Percentiles rank a stretch among this genome's conserved stretches.
phyloP scores from a whole-genome alignment of 2,329 filamentous ascomycete species.

The Trichoderma aggressivum region DNA sequence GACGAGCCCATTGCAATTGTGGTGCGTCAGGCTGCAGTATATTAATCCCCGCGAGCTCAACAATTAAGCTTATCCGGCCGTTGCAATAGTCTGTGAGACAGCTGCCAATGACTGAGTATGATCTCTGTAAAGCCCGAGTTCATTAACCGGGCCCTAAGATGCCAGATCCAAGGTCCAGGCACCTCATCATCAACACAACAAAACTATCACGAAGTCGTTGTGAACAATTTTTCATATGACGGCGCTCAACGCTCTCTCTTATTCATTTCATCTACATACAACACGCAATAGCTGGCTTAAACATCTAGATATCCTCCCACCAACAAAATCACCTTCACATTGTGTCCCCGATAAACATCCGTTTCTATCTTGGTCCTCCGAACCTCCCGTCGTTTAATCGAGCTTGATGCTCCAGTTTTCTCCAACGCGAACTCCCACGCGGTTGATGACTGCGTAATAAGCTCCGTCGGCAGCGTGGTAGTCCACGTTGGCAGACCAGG shows the following conservation, averaged over 20 bases:
- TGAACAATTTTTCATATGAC: background rate
- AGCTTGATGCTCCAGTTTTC: conserved; percentile 51
- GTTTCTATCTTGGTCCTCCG: background rate
- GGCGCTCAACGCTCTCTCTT: conserved; percentile 8
- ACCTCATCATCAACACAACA: background rate
- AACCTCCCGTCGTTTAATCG: background rate
- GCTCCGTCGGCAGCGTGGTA: conserved; percentile 52
- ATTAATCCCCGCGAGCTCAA: background rate
- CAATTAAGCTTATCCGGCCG: conserved; percentile 7
- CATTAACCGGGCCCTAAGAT: background rate
- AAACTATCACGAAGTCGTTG: background rate
- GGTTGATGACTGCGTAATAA: conserved; percentile 51
- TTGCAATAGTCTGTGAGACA: background rate
- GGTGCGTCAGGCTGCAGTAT: background rate
- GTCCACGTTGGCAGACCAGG: conserved; percentile 56
- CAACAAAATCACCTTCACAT: background rate
- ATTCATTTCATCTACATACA: background rate
- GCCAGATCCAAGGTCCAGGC: background rate
- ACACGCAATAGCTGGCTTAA: background rate
- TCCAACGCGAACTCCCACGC: conserved; percentile 50
- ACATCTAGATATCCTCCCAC: background rate
- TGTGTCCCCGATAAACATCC: background rate
- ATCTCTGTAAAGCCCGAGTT: background rate
- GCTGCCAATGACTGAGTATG: background rate
- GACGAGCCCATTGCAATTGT: background rate